Conservation (phyloP, 2,329 filamentous ascomycete genomes). For the Penicillium capsulatum region DNA sequence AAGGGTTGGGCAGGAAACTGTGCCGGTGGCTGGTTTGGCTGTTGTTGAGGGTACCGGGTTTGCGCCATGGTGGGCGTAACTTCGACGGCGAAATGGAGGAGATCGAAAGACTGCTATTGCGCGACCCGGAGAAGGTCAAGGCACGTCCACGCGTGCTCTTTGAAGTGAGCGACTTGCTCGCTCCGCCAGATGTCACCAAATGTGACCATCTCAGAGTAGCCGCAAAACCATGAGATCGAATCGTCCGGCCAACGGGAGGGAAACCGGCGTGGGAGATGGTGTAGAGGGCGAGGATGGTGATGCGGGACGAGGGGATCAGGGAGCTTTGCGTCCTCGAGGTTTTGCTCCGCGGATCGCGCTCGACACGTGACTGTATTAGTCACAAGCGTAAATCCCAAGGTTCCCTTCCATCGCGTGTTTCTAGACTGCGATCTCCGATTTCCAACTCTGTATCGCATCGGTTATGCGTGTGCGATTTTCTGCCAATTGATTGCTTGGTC, state of each 20-base stretch:
- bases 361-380: conserved; percentile 21
- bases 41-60: conserved; percentile 43
- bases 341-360: conserved; percentile 25
- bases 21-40: conserved; percentile 35
- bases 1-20: conserved; percentile 53
- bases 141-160: conserved; percentile 30
- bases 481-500: background rate
- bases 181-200: conserved; percentile 33
- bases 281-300: conserved; percentile 5
- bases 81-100: conserved; percentile 7
- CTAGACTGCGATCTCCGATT: background rate
- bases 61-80: conserved; percentile 53
- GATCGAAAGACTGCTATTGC: conserved; percentile 17
- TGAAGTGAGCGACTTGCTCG: conserved; percentile 39
- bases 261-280: background rate
- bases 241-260: background rate
- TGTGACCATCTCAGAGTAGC: conserved; percentile 38
- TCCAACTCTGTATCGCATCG: conserved; percentile 1
- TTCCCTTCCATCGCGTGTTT: background rate
- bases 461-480: conserved; percentile 6
- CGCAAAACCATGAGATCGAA: conserved; percentile 18
- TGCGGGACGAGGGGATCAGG: conserved; percentile 14
- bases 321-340: conserved; percentile 19
- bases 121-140: conserved; percentile 20
- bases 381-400: conserved; percentile 1